phyloP scores from a whole-genome alignment of 768 basidiomycete genomes.

The Tricholoma furcatifolium region DNA sequence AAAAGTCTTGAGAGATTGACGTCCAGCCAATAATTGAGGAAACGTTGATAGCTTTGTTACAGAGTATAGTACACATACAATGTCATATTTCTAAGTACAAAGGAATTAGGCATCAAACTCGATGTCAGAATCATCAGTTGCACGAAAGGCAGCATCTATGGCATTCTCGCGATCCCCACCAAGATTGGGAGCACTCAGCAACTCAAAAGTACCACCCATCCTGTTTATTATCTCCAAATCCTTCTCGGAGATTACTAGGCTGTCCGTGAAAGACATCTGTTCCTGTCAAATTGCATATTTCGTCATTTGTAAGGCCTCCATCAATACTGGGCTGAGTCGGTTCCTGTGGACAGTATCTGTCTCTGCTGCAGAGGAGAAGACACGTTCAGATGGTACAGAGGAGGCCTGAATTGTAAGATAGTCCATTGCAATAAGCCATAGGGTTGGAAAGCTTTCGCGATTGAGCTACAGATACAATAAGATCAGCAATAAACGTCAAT shows the following conservation, averaged over 20 bases:
- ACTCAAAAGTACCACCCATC: background rate
- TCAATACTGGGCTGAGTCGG: constrained; percentile 12
- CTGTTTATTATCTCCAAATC: background rate
- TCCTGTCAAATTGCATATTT: constrained; percentile 6
- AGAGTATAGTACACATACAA: too few species aligned
- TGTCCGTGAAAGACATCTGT: background rate
- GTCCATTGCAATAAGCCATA: constrained; percentile 9
- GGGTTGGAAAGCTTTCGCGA: background rate
- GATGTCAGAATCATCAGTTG: too few species aligned
- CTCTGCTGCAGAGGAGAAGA: constrained; percentile 18
- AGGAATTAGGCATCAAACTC: too few species aligned
- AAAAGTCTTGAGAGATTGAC: too few species aligned
- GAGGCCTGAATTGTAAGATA: constrained; percentile 16
- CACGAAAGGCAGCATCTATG: background rate
- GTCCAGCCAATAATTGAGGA: too few species aligned
- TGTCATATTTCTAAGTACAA: too few species aligned
- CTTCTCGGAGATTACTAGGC: background rate
- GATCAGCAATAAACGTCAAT: background rate
- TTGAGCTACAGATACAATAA: background rate
- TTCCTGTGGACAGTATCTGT: constrained; percentile 13
- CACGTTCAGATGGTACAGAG: constrained; percentile 17
- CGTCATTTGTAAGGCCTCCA: constrained; percentile 20
- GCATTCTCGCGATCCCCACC: too few species aligned
- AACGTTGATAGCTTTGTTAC: too few species aligned
- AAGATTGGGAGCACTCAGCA: background rate